These are phyloP conservation scores for Colletotrichum sp. DNA, from an alignment of 2,329 filamentous ascomycete genomes.

Conservation along the genomic window DNA sequence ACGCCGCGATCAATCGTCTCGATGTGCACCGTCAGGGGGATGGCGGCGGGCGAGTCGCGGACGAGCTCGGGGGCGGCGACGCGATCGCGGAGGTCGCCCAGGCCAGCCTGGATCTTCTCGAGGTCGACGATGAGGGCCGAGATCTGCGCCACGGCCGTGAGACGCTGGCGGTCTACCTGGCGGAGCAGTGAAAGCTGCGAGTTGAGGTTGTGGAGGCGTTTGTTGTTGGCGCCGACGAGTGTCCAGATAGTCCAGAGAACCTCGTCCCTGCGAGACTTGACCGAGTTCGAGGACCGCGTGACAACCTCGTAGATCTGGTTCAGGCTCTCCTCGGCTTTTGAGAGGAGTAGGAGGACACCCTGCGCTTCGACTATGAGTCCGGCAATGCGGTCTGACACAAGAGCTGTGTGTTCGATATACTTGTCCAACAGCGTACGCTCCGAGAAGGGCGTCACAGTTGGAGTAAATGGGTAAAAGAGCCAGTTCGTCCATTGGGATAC, in stretches of 20 bases:
- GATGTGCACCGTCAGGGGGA: slow-evolving; percentile 77
- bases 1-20: slow-evolving; percentile 76
- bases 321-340: slow-evolving; percentile 72
- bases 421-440: slow-evolving; percentile 72
- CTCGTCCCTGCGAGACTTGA: slow-evolving; percentile 65
- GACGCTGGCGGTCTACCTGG: slow-evolving; percentile 70
- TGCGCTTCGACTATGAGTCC: slow-evolving; percentile 74
- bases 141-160: slow-evolving; percentile 72
- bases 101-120: slow-evolving; percentile 71
- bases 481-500: slow-evolving; percentile 46
- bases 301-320: slow-evolving; percentile 73
- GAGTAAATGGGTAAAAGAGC: slow-evolving; percentile 68
- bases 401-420: slow-evolving; percentile 74
- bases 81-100: slow-evolving; percentile 74
- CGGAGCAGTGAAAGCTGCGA: slow-evolving; percentile 68
- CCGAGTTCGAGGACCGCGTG: slow-evolving; percentile 64
- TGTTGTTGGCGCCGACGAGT: slow-evolving; percentile 72
- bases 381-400: slow-evolving; percentile 73
- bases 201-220: slow-evolving; percentile 64
- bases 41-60: slow-evolving; percentile 47
- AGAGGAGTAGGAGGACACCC: slow-evolving; percentile 68
- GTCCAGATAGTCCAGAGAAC: slow-evolving; percentile 76
- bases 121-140: slow-evolving; percentile 73
- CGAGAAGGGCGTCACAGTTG: slow-evolving; percentile 53
- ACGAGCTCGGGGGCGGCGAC: slow-evolving; percentile 71